Evolutionary conservation across 306 rosid genomes (phyloP).

Genomic region (Rosa persica): DNA sequence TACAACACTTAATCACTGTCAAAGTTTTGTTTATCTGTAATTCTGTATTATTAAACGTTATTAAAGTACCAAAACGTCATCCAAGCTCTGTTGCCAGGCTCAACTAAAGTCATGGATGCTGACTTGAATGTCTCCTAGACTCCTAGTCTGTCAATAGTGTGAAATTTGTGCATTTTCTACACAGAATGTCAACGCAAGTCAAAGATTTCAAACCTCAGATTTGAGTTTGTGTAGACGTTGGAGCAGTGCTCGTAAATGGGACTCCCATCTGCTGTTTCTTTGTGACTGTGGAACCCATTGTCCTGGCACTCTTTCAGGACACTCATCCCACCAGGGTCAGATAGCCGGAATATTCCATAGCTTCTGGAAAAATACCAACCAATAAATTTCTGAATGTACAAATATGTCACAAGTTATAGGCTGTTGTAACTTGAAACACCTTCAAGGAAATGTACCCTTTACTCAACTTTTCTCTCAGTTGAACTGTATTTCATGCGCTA

Average conservation of each 20-base stretch:
- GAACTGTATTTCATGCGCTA: neutral
- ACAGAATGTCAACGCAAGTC: constrained; percentile 56
- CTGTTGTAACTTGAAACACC: neutral
- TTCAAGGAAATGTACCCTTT: neutral
- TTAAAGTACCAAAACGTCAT: neutral
- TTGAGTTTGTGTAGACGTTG: constrained; percentile 68
- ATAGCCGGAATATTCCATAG: constrained; percentile 65
- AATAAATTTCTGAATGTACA: neutral
- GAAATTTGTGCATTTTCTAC: neutral
- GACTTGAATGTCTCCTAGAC: neutral
- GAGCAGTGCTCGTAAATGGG: constrained; percentile 63
- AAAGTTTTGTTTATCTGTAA: neutral
- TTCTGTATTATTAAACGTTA: neutral
- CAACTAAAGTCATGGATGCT: neutral
- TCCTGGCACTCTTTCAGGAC: constrained; percentile 58
- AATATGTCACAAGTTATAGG: neutral
- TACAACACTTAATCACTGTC: neutral
- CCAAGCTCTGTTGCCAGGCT: neutral
- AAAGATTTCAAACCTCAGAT: constrained; percentile 78
- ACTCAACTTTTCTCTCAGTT: neutral
- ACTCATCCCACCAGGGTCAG: constrained; percentile 72
- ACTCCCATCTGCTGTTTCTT: constrained; percentile 56
- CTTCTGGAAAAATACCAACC: constrained; percentile 39
- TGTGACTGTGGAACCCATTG: constrained; percentile 67
- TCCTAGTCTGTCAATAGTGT: neutral